Evolutionary conservation across 495 filamentous ascomycete genomes (phyloP).

Genomic region (Penicillium bialowiezense): DNA sequence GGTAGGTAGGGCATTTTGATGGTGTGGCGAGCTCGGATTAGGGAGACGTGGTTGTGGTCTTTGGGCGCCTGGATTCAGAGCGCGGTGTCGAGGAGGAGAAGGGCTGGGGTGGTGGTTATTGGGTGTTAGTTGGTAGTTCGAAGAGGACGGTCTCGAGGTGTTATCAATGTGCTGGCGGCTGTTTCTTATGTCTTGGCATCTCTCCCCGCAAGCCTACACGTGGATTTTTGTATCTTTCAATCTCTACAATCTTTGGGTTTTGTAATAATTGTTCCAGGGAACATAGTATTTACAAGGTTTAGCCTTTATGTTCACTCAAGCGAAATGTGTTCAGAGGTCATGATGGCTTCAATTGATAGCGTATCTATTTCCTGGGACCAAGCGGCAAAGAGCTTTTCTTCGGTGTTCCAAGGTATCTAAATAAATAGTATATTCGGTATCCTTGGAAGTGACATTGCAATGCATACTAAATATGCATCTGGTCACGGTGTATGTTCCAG

Average conservation of each 20-base stretch:
- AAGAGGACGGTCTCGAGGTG: slow-evolving; percentile 2
- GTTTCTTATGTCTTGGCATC: slow-evolving; percentile 32
- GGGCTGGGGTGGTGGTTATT: not conserved
- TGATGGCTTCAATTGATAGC: too few species aligned
- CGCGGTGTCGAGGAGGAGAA: too few species aligned
- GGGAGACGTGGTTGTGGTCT: not conserved
- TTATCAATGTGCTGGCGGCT: slow-evolving; percentile 24
- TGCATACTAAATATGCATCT: not conserved
- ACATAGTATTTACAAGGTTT: too few species aligned
- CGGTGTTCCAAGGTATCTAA: too few species aligned
- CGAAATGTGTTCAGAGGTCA: too few species aligned
- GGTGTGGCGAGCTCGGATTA: slow-evolving; percentile 12
- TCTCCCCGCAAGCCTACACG: not conserved
- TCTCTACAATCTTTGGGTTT: too few species aligned
- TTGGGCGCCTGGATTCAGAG: not conserved
- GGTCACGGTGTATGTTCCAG: slow-evolving; percentile 35
- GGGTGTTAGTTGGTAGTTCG: not conserved
- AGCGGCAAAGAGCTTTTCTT: too few species aligned
- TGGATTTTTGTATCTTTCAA: not conserved
- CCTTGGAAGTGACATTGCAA: too few species aligned
- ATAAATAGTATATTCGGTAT: too few species aligned
- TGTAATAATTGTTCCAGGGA: too few species aligned
- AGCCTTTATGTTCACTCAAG: too few species aligned
- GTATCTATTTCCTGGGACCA: too few species aligned
- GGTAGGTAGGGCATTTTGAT: slow-evolving; percentile 57